phyloP scores from a whole-genome alignment of 805 yeast species.

The Babjeviella inositovora region DNA sequence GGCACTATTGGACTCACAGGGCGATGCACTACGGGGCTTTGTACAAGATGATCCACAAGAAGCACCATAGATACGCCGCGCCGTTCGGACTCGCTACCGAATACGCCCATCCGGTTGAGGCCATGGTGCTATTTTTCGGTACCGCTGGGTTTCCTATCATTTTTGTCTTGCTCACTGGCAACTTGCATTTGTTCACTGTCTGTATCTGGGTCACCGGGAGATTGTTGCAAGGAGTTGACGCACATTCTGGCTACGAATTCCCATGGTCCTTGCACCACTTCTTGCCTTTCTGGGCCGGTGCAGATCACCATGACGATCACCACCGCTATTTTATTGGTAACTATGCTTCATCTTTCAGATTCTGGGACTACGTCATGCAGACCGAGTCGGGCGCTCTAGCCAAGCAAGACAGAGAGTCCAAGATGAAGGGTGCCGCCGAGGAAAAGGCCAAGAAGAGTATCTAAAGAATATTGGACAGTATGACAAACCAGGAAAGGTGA shows the following conservation, averaged over 20 bases:
- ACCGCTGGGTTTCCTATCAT: slow-evolving; percentile 91
- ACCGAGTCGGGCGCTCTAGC: slow-evolving; percentile 88
- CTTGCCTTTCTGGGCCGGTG: slow-evolving; percentile 96
- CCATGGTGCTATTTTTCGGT: slow-evolving; percentile 80
- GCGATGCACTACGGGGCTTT: slow-evolving; percentile 77
- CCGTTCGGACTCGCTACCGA: slow-evolving; percentile 97
- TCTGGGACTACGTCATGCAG: slow-evolving; percentile 82
- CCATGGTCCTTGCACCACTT: slow-evolving; percentile 92
- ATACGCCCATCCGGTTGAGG: slow-evolving; percentile 94
- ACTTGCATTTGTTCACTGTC: slow-evolving; percentile 81
- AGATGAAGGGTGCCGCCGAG: slow-evolving; percentile 41
- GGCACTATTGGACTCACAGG: slow-evolving; percentile 97
- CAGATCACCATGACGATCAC: slow-evolving; percentile 95
- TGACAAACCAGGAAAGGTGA: too few relatives aligned
- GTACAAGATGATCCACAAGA: slow-evolving; percentile 89
- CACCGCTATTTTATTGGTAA: slow-evolving; percentile 94
- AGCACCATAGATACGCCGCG: slow-evolving; percentile 95
- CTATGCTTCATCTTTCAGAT: slow-evolving; percentile 87
- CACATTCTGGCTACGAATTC: slow-evolving; percentile 97
- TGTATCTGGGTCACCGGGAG: slow-evolving; percentile 79
- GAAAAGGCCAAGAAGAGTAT: slow-evolving; percentile 18
- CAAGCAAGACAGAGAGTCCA: slow-evolving; percentile 53
- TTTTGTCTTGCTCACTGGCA: slow-evolving; percentile 60
- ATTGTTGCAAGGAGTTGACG: slow-evolving; percentile 91
- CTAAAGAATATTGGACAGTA: too few relatives aligned